Conservation (phyloP, 2,329 filamentous ascomycete genomes). For the Monilinia aucupariae region DNA sequence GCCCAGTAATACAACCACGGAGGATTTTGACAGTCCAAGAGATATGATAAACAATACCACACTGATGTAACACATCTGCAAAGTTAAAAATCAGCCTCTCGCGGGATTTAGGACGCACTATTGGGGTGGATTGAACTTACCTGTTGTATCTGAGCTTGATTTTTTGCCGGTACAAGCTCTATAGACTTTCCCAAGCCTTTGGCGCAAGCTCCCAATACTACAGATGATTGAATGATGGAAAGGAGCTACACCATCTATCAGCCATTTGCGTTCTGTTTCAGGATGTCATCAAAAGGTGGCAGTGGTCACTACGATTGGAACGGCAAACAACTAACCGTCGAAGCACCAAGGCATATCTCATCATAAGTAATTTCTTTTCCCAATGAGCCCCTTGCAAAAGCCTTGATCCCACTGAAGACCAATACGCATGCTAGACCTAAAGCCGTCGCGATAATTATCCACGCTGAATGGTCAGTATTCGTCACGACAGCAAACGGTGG, state of each 20-base stretch:
- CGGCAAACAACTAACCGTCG: conserved; percentile 10
- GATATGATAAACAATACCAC: conserved; percentile 40
- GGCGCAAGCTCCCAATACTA: conserved; percentile 18
- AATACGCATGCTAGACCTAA: conserved; percentile 17
- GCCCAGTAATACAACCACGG: conserved; percentile 40
- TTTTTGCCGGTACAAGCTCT: conserved; percentile 17
- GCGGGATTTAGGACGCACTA: neutral
- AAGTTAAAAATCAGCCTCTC: neutral
- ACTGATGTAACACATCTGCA: conserved; percentile 37
- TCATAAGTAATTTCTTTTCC: conserved; percentile 10
- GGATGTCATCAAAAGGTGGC: neutral
- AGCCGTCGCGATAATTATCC: conserved; percentile 20
- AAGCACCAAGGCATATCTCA: conserved; percentile 14
- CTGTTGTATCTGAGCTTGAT: conserved; percentile 18
- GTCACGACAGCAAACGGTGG: conserved; percentile 21
- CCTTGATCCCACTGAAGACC: conserved; percentile 18
- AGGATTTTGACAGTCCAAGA: conserved; percentile 41
- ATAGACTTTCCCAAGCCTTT: conserved; percentile 21
- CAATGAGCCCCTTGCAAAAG: conserved; percentile 5
- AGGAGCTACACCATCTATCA: conserved; percentile 11
- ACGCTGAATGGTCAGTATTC: conserved; percentile 20
- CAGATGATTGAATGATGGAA: conserved; percentile 16
- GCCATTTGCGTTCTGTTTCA: neutral
- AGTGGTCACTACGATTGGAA: neutral
- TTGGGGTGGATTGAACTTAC: conserved; percentile 8